Evolutionary conservation across 2,329 filamentous ascomycete genomes (phyloP).

Genomic region (Fusarium chlamydosporum): DNA sequence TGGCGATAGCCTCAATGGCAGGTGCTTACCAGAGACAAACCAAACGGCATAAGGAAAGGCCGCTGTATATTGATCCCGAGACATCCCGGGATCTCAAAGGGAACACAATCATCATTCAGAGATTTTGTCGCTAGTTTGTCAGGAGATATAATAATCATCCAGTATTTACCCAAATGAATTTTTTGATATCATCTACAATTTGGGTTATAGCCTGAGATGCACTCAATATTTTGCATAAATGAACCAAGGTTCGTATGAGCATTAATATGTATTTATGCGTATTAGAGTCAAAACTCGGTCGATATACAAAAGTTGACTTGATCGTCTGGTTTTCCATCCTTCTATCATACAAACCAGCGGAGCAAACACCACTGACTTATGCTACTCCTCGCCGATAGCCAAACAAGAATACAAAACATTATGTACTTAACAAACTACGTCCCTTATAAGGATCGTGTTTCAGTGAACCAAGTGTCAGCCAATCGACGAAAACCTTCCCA

Average conservation of each 20-base stretch:
- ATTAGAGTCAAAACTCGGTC: constrained; percentile 13
- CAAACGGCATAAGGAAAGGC: background rate
- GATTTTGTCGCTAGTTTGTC: no score
- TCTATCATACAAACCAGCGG: constrained; percentile 33
- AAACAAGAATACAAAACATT: constrained; percentile 50
- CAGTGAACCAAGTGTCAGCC: constrained; percentile 26
- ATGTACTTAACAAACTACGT: constrained; percentile 44
- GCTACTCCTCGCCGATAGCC: constrained; percentile 34
- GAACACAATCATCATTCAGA: no score
- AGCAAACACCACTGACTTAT: constrained; percentile 19
- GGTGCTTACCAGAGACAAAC: background rate
- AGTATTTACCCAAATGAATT: no score
- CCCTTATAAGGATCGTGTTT: constrained; percentile 28
- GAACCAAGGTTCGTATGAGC: background rate
- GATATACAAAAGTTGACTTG: constrained; percentile 26
- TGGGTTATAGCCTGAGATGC: no score
- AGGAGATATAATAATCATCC: no score
- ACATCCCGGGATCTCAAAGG: no score
- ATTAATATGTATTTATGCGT: background rate
- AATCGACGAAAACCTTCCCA: constrained; percentile 20
- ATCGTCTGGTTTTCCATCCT: constrained; percentile 9
- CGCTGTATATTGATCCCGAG: no score
- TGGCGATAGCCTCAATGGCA: constrained; percentile 14
- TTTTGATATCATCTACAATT: no score
- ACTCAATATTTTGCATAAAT: background rate